Evolutionary conservation across 352 stramenopile genomes (phyloP).

Genomic region (Globisporangium echinulatum): DNA sequence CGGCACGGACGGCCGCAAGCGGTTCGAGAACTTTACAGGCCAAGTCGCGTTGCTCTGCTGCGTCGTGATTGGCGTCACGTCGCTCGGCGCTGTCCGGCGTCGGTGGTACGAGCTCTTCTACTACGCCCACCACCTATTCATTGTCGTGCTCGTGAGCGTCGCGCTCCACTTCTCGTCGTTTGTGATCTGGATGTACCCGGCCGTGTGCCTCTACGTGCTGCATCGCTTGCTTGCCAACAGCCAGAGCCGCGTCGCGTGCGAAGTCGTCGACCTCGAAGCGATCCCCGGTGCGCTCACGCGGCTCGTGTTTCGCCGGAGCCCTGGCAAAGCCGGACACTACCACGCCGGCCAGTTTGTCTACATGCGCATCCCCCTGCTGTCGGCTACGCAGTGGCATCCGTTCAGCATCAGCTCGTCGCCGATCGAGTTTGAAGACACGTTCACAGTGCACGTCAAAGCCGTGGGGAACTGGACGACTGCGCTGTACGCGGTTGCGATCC

Average conservation of each 20-base stretch:
- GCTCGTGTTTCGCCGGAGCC: slow-evolving; percentile 70
- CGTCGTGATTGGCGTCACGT: slow-evolving; percentile 71
- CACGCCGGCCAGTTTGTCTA: slow-evolving; percentile 81
- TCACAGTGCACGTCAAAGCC: slow-evolving; percentile 77
- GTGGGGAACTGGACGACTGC: slow-evolving; percentile 75
- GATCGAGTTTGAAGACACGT: slow-evolving; percentile 79
- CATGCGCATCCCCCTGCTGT: slow-evolving; percentile 64
- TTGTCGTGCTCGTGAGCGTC: slow-evolving; percentile 64
- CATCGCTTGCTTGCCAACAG: slow-evolving; percentile 68
- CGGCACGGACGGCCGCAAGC: slow-evolving; percentile 47
- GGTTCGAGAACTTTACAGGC: slow-evolving; percentile 71
- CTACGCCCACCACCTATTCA: slow-evolving; percentile 85
- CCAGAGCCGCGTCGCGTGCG: slow-evolving; percentile 62
- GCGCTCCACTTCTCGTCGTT: slow-evolving; percentile 74
- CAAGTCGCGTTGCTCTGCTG: slow-evolving; percentile 64
- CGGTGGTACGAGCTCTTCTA: slow-evolving; percentile 84
- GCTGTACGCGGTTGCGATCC: slow-evolving; percentile 67
- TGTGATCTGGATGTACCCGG: slow-evolving; percentile 82
- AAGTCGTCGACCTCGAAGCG: slow-evolving; percentile 77
- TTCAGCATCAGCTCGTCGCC: slow-evolving; percentile 85
- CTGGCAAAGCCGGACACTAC: slow-evolving; percentile 72
- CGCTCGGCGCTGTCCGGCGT: slow-evolving; percentile 63
- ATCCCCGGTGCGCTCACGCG: slow-evolving; percentile 79
- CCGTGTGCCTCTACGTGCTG: slow-evolving; percentile 75
- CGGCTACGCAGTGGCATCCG: slow-evolving; percentile 72